Evolutionary conservation across 495 filamentous ascomycete species (phyloP), one percentile per base, ranked within the genome.

Genomic region (Penicillium simplicissimum): DNA sequence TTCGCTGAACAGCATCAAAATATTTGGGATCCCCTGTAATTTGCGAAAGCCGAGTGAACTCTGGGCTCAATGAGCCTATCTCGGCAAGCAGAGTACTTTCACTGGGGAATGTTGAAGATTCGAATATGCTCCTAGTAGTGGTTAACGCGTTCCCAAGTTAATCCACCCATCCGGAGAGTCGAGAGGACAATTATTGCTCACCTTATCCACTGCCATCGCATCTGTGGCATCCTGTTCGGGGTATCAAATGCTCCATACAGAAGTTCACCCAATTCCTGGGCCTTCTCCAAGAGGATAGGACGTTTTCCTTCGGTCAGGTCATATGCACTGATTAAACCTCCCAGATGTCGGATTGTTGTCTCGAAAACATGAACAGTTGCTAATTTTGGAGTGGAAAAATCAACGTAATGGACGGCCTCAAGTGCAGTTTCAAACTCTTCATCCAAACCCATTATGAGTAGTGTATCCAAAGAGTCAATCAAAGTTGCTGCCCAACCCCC

Each of bases 211-310:
- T 78, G 65, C 80, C 79, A 87, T 55, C 80, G 75, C 34, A 81
- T 82, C 56, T 90, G 70, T 10, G 94, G 95, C 92, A 98, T 96
- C 57, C 92, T 83, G 70, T 98, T 97, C 1, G 91, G 91, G 13
- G 95, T 98, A 72, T 98, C 95, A 72, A 98, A 98, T 8, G 90
- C 87, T 56, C 89, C 85, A 78, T 93, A 96, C 37, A 98, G 73
- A 51, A 98, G 82, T 60, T 96, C 90, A 8, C 85, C 95, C 42
- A 98, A 78, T 73, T 97, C 91, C 10, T 84, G 79, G 1, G 95
- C 93, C 72, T 98, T 97, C 59, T 88, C 82, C 37, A 98, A 78
- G 36, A 98, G 77, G 21, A 87, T 80, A 11, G 81, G 76, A 59
- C 83, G 72, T 55, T 85, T 87, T 15, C 81, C 85, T 9, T 87